Evolutionary conservation across 306 rosid genomes (phyloP).

Genomic region (Rosa rugosa): DNA sequence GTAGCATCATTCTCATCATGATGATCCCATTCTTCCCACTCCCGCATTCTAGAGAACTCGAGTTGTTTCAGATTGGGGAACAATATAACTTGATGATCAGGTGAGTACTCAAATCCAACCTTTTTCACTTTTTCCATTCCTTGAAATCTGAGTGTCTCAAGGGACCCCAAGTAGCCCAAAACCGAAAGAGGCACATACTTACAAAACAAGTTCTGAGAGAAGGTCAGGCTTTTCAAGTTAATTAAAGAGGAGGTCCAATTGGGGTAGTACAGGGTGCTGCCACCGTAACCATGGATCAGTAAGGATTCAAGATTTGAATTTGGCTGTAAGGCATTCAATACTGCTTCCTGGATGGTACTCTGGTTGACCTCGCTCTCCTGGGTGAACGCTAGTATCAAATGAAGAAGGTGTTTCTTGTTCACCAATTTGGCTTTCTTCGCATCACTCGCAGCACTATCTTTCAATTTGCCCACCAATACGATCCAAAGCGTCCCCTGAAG

Average conservation of each 20-base stretch:
- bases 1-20: no score
- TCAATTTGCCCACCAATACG: no score
- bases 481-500: background rate
- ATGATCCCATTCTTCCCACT: background rate
- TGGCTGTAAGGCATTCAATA: background rate
- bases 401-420: background rate
- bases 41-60: accelerated
- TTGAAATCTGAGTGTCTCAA: background rate
- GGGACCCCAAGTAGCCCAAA: background rate
- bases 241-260: background rate
- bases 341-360: no score
- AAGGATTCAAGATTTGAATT: background rate
- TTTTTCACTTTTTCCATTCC: background rate
- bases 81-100: background rate
- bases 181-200: background rate
- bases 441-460: background rate
- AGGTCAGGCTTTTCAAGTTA: no score
- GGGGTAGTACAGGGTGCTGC: background rate
- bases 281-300: background rate
- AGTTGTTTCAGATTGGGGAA: background rate
- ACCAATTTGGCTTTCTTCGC: background rate
- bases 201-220: no score
- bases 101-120: background rate
- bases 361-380: accelerated
- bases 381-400: background rate